A percentile compares a stretch with the other conserved stretches of the same genome.
These are phyloP conservation scores for Beauveria varroae DNA, from an alignment of 2,329 filamentous ascomycete genomes.

Conservation along the genomic window DNA sequence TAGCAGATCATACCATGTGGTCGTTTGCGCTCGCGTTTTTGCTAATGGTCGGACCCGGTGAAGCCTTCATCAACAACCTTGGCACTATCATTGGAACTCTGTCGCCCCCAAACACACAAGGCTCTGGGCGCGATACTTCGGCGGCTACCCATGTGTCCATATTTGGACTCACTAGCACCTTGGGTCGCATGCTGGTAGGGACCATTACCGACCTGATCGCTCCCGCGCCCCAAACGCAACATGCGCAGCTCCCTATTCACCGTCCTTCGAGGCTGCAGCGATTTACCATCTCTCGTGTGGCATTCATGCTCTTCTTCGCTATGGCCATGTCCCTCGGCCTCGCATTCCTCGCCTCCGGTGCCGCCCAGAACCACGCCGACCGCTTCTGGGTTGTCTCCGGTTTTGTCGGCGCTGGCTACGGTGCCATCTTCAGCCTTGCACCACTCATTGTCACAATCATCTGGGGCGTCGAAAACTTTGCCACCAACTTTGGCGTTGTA, in stretches of 20 bases:
- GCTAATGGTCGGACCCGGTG: conserved; percentile 87
- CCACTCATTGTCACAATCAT: conserved; percentile 95
- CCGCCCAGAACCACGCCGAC: conserved; percentile 63
- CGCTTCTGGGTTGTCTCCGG: conserved; percentile 83
- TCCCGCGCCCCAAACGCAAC: conserved; percentile 53
- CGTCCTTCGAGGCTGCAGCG: conserved; percentile 23
- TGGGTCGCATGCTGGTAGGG: conserved; percentile 84
- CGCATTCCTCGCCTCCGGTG: conserved; percentile 67
- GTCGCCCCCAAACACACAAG: conserved; percentile 48
- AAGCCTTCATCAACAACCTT: conserved; percentile 96
- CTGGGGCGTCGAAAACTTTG: conserved; percentile 98
- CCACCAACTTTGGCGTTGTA: conserved; percentile 94
- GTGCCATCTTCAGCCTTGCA: conserved; percentile 79
- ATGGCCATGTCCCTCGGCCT: conserved; percentile 69
- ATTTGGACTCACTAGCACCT: conserved; percentile 80
- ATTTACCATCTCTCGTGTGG: conserved; percentile 66
- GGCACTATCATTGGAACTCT: conserved; percentile 89
- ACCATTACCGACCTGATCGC: conserved; percentile 84
- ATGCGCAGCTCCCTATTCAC: conserved; percentile 37
- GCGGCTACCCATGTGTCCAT: conserved; percentile 88
- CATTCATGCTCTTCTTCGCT: conserved; percentile 70
- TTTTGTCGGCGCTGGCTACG: conserved; percentile 84
- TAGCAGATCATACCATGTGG: conserved; percentile 93
- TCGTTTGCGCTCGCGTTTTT: conserved; percentile 85
- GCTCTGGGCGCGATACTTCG: conserved; percentile 42